phyloP scores from a whole-genome alignment of 139 green algal genomes.

The Protoeuglena noctilucae region DNA sequence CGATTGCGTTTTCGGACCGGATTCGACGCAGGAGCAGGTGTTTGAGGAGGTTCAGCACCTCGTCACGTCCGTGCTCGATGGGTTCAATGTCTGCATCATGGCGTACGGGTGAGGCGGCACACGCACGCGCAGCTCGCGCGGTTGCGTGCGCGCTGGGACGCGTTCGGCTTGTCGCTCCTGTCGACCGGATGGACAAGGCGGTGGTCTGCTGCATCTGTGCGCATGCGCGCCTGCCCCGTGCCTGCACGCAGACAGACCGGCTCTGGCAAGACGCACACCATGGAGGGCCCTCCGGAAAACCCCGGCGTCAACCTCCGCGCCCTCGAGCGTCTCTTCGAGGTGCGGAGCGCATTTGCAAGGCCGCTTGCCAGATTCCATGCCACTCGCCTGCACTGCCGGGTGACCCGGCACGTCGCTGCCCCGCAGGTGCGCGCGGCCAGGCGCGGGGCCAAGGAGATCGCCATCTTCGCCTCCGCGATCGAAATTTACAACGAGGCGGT shows the following conservation, averaged over 20 bases:
- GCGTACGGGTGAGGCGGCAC: too few relatives aligned
- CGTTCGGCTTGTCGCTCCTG: too few relatives aligned
- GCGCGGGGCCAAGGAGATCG: too few relatives aligned
- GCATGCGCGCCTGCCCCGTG: too few relatives aligned
- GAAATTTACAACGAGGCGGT: not conserved
- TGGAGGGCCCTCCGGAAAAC: slow-evolving; percentile 1
- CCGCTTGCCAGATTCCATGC: too few relatives aligned
- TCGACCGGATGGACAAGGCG: too few relatives aligned
- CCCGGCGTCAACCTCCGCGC: not conserved
- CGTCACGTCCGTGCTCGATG: not conserved
- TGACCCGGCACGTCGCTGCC: too few relatives aligned
- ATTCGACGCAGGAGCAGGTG: not conserved
- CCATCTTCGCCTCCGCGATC: not conserved
- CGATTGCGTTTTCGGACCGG: slow-evolving; percentile 1
- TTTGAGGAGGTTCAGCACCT: slow-evolving; percentile 4
- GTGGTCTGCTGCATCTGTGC: too few relatives aligned
- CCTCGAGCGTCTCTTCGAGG: slow-evolving; percentile 1
- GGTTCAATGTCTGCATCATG: slow-evolving; percentile 4
- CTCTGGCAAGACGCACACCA: slow-evolving; percentile 4
- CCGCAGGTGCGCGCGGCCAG: too few relatives aligned
- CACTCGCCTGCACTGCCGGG: too few relatives aligned
- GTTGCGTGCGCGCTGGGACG: not conserved
- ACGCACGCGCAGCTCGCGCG: too few relatives aligned
- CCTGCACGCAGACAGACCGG: slow-evolving; percentile 7
- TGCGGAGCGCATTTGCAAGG: too few relatives aligned